phyloP scores from a whole-genome alignment of 495 filamentous ascomycete genomes.

The Amphirosellinia nigrospora region DNA sequence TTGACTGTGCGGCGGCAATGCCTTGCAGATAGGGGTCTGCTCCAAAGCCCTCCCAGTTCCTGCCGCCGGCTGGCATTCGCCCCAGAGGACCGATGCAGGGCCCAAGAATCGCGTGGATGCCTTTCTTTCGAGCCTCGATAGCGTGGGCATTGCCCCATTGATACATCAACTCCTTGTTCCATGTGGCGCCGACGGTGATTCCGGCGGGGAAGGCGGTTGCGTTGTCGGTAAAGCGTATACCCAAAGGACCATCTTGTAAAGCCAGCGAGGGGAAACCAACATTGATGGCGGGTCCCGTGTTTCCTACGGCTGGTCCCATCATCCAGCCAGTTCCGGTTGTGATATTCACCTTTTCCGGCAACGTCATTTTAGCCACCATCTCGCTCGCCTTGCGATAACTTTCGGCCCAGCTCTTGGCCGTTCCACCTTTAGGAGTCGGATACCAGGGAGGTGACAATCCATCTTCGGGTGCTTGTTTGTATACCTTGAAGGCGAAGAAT shows the following conservation, averaged over 20 bases:
- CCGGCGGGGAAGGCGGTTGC: conserved; percentile 84
- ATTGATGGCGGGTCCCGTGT: conserved; percentile 73
- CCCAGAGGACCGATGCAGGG: conserved; percentile 80
- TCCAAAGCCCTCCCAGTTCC: conserved; percentile 92
- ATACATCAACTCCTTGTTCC: conserved; percentile 83
- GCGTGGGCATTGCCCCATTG: conserved; percentile 71
- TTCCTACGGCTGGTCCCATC: conserved; percentile 90
- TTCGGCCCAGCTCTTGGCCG: conserved; percentile 70
- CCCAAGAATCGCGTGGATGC: conserved; percentile 75
- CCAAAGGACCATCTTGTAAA: conserved; percentile 89
- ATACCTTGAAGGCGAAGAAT: conserved; percentile 51
- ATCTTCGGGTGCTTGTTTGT: conserved; percentile 49
- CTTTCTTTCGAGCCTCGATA: conserved; percentile 72
- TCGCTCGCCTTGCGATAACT: conserved; percentile 81
- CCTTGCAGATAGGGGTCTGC: conserved; percentile 77
- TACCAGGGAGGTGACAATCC: conserved; percentile 79
- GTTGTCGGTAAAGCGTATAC: conserved; percentile 77
- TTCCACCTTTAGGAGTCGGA: conserved; percentile 83
- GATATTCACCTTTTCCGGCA: conserved; percentile 92
- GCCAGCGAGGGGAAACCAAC: conserved; percentile 85
- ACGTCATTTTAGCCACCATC: conserved; percentile 80
- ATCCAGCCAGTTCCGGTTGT: conserved; percentile 92
- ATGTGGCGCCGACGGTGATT: conserved; percentile 83
- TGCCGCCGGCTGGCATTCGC: conserved; percentile 81
- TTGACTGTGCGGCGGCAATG: conserved; percentile 42